Base-by-base conservation (phyloP, 257 asterid genomes). In the Mentha longifolia region DNA sequence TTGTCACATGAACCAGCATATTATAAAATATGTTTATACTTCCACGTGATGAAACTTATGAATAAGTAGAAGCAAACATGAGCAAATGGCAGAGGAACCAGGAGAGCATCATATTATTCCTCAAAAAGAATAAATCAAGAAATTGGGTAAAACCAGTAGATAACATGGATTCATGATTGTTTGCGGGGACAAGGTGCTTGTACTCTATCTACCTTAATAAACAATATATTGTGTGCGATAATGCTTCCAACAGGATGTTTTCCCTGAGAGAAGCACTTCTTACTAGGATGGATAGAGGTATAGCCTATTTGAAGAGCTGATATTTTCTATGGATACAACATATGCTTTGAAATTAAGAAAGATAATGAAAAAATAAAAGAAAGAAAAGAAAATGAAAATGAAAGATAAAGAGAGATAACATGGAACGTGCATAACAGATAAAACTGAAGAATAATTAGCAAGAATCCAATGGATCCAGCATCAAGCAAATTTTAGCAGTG, bases 1-100 rank as follows among this genome's bases (percentile, higher is more conserved):
- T 0, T 25, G 58, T 61, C 42, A 71, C 68, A 59, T 52, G 37
- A 72, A 72, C 54, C 68, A 64, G 66, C 54, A 58, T 39, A 63
- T 50, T 50, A 55, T 46, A 61, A 50, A 47, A 46, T 22, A 70
- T 28, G 61, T 43, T 59, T 12, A 20, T 12, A 20, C 43, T 77
- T 63, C 65, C 54, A 72, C 30, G 58, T 22, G 33, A 72, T 50
- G 37, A 46, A 65, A 39, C 6, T 60, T 61, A 22, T n/a, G 58
- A 9, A 68, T 49, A 65, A 31, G 68, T 13, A 63, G 46, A 61
- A 70, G 64, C 14, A 22, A 71, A 20, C 65, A 17, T 8, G 54
- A 50, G 15, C 51, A 31, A 55, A 42, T 19, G 61, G 61, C 74
- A 67, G 60, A 56, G 19, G 70, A 65, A 67, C 51, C 43, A 39